phyloP scores from a whole-genome alignment of 352 stramenopile species.

The Globisporangium irregulare region DNA sequence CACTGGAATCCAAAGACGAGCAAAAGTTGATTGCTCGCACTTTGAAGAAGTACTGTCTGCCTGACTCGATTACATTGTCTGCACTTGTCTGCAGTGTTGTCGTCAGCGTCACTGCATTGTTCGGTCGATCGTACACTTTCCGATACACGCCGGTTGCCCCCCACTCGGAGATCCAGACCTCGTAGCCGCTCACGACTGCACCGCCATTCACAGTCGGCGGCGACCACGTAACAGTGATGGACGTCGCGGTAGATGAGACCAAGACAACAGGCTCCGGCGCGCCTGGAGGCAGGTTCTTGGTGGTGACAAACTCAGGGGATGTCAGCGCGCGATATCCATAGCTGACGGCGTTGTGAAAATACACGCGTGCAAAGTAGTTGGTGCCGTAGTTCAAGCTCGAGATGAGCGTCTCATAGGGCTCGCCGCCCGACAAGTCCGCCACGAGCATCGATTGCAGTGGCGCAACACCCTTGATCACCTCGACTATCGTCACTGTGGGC shows the following conservation, averaged over 20 bases:
- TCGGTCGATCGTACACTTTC: constrained; percentile 94
- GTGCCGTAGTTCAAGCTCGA: constrained; percentile 76
- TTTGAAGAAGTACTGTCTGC: constrained; percentile 92
- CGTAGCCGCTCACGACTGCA: constrained; percentile 91
- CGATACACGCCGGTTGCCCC: constrained; percentile 56
- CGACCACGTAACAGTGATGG: constrained; percentile 91
- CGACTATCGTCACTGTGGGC: constrained; percentile 45
- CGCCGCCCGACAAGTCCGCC: constrained; percentile 74
- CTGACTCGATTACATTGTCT: constrained; percentile 89
- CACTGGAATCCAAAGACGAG: constrained; percentile 54
- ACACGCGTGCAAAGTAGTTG: constrained; percentile 89
- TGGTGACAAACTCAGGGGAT: constrained; percentile 72
- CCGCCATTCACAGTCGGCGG: constrained; percentile 90
- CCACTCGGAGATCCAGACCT: constrained; percentile 97
- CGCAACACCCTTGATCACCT: constrained; percentile 53
- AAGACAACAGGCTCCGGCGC: constrained; percentile 84
- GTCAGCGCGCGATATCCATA: constrained; percentile 76
- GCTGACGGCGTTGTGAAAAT: constrained; percentile 87
- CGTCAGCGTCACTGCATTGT: constrained; percentile 57
- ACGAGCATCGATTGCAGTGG: constrained; percentile 47
- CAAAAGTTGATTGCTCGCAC: constrained; percentile 95
- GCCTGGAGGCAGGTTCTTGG: constrained; percentile 87
- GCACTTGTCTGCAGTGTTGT: constrained; percentile 76
- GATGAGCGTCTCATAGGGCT: constrained; percentile 68
- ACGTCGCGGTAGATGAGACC: constrained; percentile 83